Conservation (phyloP, 768 basidiomycete species). For the Lentinula aciculospora region DNA sequence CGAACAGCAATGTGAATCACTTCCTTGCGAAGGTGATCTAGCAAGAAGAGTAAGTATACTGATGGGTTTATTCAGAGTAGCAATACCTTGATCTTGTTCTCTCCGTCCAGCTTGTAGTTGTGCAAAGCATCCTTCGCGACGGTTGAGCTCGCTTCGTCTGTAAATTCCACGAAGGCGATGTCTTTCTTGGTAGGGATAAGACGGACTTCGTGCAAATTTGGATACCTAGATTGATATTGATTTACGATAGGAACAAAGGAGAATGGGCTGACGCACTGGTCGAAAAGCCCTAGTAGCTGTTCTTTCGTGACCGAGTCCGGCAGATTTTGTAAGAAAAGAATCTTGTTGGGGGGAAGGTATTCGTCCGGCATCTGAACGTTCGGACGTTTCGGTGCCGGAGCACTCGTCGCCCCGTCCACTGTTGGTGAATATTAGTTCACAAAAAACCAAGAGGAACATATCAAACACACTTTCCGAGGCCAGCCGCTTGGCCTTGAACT, state of each 20-base stretch:
- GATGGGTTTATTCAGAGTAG: background rate
- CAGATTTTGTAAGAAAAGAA: conserved; percentile 95
- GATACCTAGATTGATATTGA: conserved; percentile 53
- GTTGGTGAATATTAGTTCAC: conserved; percentile 10
- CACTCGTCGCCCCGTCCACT: conserved; percentile 68
- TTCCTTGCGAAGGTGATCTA: conserved; percentile 77
- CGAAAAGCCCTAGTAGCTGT: conserved; percentile 84
- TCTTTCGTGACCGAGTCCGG: conserved; percentile 93
- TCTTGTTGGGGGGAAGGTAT: conserved; percentile 98
- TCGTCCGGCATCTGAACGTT: conserved; percentile 99
- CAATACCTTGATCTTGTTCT: conserved; percentile 96
- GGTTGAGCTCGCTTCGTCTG: conserved; percentile 88
- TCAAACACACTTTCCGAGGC: conserved; percentile 68
- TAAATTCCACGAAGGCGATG: conserved; percentile 97
- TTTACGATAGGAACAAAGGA: conserved; percentile 5
- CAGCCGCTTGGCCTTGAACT: conserved; percentile 74
- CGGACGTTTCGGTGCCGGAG: conserved; percentile 68
- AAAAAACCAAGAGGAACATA: conserved; percentile 3
- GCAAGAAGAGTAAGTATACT: conserved; percentile 7
- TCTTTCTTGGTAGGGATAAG: conserved; percentile 96
- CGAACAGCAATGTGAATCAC: conserved; percentile 21
- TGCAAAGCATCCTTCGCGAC: conserved; percentile 94
- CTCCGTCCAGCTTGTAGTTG: conserved; percentile 96
- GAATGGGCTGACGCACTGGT: conserved; percentile 55
- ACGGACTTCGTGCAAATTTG: conserved; percentile 95